Evolutionary conservation across 1,284 basidiomycete species (phyloP).

Genomic region (Baeospora myosura): DNA sequence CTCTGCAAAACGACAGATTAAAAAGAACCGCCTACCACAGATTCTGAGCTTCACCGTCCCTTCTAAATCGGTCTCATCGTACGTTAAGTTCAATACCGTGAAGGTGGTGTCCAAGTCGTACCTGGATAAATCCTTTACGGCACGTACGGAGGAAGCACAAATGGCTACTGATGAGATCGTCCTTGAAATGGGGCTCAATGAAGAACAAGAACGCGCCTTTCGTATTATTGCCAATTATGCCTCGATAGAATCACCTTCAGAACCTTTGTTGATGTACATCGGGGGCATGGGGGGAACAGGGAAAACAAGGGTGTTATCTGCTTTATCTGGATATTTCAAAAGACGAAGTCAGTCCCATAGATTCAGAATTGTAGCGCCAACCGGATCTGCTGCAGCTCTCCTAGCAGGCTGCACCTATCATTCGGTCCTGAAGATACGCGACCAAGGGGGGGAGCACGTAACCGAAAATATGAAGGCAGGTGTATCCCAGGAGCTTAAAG

Average conservation of each 20-base stretch:
- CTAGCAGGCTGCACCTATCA: neutral
- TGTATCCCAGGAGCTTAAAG: no score
- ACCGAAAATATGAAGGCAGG: no score
- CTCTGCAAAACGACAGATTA: neutral
- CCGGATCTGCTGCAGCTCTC: neutral
- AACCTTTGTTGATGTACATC: neutral
- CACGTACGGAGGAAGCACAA: neutral
- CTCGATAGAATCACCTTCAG: neutral
- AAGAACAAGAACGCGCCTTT: neutral
- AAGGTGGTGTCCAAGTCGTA: neutral
- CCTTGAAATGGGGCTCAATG: neutral
- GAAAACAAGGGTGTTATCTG: neutral
- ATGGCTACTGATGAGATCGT: neutral
- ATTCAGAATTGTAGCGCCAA: neutral
- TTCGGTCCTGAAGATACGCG: neutral
- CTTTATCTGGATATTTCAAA: neutral
- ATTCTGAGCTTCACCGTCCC: no score
- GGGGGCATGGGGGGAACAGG: constrained; percentile 1
- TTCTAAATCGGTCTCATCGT: no score
- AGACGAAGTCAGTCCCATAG: neutral
- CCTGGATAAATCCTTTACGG: neutral
- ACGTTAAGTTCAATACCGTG: constrained; percentile 1
- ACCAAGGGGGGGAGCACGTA: no score
- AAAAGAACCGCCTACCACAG: no score
- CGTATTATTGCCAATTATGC: neutral